Base-by-base conservation (phyloP, 805 yeast genomes). In the Hemisphaericaspora nanyangensis region DNA sequence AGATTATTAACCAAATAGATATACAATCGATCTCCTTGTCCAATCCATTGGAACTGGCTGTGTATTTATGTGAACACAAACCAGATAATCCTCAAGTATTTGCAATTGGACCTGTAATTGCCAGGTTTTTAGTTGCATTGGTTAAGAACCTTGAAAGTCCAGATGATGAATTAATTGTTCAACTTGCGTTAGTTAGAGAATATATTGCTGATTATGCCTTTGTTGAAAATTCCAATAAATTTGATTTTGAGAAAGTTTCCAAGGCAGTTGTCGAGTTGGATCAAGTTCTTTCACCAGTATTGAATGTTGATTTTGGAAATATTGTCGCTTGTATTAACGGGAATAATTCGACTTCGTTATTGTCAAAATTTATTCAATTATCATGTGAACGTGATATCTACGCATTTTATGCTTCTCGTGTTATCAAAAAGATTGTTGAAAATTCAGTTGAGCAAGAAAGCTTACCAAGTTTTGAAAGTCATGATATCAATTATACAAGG, bases 1-100 rank as follows among this genome's bases (percentile, higher is more conserved):
- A 24, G 1, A 50, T 60, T 3, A 15, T 49, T 12, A 17, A 37
- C 12, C 33, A 35, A n/a, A 26, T 54, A 12, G 33, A 47, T n/a
- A 34, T 37, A 3, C 38, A 51, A 11, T 55, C 65, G 29, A 43
- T 77, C 16, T 52, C 80, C 0, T 50, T 76, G 18, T 72, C 77
- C 0, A 77, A 76, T 47, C 68, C 77, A 1, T 50, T 79, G 34
- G 71, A 61, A 18, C 59, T 64, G 10, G 71, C 65, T 38, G 56
- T 72, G 1, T 67, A 64, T 34, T 55, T 70, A 29, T 43, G 57
- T 15, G 38, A 39, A 19, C n/a, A n/a, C n/a, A n/a, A n/a, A n/a
- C n/a, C n/a, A n/a, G 29, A 42, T 5, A 38, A 38, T 27, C 25
- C 18, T 16, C 19, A 29, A 8, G 16, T 6, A 20, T 15, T 28